Evolutionary conservation across 1,284 basidiomycete genomes (phyloP), one percentile per base, ranked within the genome.

Genomic region (Rhodofomes roseus): DNA sequence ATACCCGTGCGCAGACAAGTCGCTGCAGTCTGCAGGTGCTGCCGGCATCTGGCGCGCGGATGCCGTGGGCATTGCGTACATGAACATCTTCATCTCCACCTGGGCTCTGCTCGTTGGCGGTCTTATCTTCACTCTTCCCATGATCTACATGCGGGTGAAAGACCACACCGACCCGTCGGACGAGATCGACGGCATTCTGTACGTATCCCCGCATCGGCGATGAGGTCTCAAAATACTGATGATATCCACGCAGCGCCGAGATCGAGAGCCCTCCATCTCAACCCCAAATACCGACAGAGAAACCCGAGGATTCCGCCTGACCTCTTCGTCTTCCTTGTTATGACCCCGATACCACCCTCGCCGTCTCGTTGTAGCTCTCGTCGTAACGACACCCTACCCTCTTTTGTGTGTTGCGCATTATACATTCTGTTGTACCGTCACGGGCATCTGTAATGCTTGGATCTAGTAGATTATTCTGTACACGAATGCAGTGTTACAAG

Each of bases 21-120:
- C 76, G 14, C 65, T 79, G 31, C 78, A 79, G 63, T 77, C 76
- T 18, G 78, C 78, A 6, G 78, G 76, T 51, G 77, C 76, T 14
- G 77, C 77, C 16, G 77, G 76, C 36, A 65, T 76, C 37, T 79
- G 77, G 77, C 70, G 78, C 16, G 76, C 71, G 12, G 78, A 79
- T 62, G 78, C 73, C 18, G 72, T 77, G 16, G 70, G 72, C 57
- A 62, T 75, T 25, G 72, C 74, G 73, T 77, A 70, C 63, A 76
- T 78, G 76, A 77, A 73, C 65, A 73, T 79, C 41, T 78, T 79
- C 64, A 65, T 74, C 57, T 77, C 77, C 34, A 79, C 78, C 6
- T 79, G 78, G 78, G 72, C 67, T 1, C 71, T 79, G 5, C 73
- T 79, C 52, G 71, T 74, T 39, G 76, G 69, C 0, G 78, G 78